Evolutionary conservation across 257 asterid species (phyloP).

Genomic region (Solanum appendiculatum): DNA sequence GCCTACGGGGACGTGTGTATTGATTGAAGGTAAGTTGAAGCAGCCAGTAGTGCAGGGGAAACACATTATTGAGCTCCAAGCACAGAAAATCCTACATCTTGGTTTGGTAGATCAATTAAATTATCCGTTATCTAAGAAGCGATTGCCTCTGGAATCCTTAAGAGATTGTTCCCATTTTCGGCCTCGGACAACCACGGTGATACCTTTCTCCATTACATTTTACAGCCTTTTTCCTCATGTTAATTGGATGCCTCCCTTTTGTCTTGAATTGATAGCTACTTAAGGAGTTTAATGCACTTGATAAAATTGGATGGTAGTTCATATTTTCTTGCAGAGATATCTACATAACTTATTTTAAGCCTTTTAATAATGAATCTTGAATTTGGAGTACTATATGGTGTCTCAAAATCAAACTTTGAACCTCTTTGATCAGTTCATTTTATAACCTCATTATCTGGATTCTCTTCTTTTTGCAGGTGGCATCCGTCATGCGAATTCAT

Average conservation of each 20-base stretch:
- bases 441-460: too few species aligned
- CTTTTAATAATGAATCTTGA: neutral
- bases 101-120: slow-evolving; percentile 54
- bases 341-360: neutral
- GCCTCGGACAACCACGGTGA: slow-evolving; percentile 80
- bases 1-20: slow-evolving; percentile 73
- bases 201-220: neutral
- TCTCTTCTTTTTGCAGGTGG: slow-evolving; percentile 45
- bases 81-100: slow-evolving; percentile 48
- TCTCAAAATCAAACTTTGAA: neutral
- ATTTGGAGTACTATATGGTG: neutral
- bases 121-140: slow-evolving; percentile 73
- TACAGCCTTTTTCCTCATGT: neutral
- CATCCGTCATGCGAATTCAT: slow-evolving; percentile 67
- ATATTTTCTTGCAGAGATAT: neutral
- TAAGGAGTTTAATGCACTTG: neutral
- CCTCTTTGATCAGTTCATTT: neutral
- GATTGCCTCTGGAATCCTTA: slow-evolving; percentile 59
- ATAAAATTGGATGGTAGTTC: neutral
- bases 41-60: slow-evolving; percentile 46
- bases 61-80: slow-evolving; percentile 50
- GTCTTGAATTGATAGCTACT: neutral
- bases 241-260: neutral
- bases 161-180: slow-evolving; percentile 66
- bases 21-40: slow-evolving; percentile 68